Percentiles rank a stretch among this genome's conserved stretches.
Evolutionary conservation across 257 asterid species (phyloP).

Genomic region (Capsicum chinense): DNA sequence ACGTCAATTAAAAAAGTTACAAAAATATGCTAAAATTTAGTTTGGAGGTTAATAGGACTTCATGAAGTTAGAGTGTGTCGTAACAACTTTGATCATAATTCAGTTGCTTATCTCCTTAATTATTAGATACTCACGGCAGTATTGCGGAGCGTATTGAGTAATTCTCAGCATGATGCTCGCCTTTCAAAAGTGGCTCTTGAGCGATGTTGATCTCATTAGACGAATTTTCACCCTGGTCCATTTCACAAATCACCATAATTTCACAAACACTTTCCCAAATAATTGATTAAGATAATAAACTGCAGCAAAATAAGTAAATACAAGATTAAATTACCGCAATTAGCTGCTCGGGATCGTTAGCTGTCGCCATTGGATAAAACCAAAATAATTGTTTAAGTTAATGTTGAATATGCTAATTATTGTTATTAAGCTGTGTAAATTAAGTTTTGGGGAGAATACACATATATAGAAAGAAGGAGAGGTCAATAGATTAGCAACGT

Average conservation of each 20-base stretch:
- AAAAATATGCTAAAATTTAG: no score
- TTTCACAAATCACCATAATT: constrained; percentile 27
- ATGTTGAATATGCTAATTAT: background rate
- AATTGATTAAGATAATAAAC: background rate
- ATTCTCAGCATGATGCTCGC: constrained; percentile 46
- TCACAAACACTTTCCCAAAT: constrained; percentile 23
- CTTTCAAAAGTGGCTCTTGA: constrained; percentile 61
- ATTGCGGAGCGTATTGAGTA: constrained; percentile 66
- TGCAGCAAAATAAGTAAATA: background rate
- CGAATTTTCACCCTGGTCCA: constrained; percentile 45
- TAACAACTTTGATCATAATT: no score
- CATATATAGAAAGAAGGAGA: background rate
- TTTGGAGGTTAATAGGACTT: no score
- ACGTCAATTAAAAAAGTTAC: no score
- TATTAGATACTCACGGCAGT: constrained; percentile 66
- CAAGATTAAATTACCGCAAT: constrained; percentile 37
- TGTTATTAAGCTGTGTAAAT: background rate
- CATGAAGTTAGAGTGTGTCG: no score
- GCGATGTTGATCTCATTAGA: constrained; percentile 47
- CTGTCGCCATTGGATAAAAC: constrained; percentile 14
- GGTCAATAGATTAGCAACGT: constrained; percentile 10
- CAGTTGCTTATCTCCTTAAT: background rate
- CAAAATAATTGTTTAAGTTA: background rate
- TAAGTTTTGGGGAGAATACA: background rate
- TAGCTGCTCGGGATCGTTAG: constrained; percentile 38